Evolutionary conservation across 306 rosid species (phyloP).

Genomic region (Neltuma alba): DNA sequence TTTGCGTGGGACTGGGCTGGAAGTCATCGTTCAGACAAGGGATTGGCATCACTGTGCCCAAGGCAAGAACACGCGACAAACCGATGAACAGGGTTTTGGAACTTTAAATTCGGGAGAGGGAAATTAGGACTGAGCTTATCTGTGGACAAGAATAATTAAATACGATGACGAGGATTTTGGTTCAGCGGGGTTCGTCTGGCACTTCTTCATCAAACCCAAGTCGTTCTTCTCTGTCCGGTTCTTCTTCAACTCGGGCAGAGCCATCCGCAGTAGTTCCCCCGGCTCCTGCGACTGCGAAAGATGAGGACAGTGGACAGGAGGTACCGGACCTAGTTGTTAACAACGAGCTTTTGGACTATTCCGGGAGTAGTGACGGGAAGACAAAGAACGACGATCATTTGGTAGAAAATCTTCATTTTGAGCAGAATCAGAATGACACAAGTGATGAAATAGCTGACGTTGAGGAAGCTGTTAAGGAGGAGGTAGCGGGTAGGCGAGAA

Average conservation of each 20-base stretch:
- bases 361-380: constrained; percentile 44
- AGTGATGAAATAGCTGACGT: constrained; percentile 43
- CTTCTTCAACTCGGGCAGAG: constrained; percentile 61
- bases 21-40: constrained; percentile 76
- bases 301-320: constrained; percentile 67
- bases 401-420: constrained; percentile 44
- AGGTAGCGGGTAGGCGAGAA: constrained; percentile 45
- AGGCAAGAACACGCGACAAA: constrained; percentile 92
- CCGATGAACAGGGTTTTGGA: constrained; percentile 37
- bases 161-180: constrained; percentile 77
- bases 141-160: constrained; percentile 13
- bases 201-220: constrained; percentile 64
- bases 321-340: constrained; percentile 40
- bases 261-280: constrained; percentile 44
- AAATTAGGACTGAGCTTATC: constrained; percentile 21
- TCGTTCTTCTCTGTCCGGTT: constrained; percentile 52
- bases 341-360: constrained; percentile 57
- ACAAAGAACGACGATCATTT: constrained; percentile 53
- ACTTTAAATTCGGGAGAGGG: constrained; percentile 36
- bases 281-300: constrained; percentile 49
- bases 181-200: constrained; percentile 74
- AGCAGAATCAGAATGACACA: constrained; percentile 51
- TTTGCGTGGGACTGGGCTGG: constrained; percentile 75
- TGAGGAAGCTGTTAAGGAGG: constrained; percentile 53
- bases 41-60: constrained; percentile 84